These are phyloP conservation scores for Dryas octopetala DNA, from an alignment of 306 rosid genomes.

Conservation along the genomic window DNA sequence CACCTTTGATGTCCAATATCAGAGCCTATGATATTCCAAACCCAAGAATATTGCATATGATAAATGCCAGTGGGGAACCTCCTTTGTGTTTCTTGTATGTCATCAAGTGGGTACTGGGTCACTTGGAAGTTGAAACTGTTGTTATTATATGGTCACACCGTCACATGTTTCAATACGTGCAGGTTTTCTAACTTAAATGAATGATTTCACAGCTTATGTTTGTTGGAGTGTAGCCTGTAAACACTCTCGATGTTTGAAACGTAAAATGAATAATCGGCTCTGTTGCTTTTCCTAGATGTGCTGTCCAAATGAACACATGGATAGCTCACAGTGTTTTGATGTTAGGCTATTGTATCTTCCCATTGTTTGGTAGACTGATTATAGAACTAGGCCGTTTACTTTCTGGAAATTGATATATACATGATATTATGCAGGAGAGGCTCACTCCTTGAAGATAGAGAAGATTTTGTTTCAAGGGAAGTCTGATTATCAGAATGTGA, in stretches of 20 bases:
- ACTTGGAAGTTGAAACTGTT: background rate
- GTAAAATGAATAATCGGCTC: background rate
- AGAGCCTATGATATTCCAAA: background rate
- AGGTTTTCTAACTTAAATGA: background rate
- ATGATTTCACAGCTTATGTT: background rate
- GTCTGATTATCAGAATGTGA: constrained; percentile 88
- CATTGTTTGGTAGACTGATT: background rate
- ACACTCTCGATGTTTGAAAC: background rate
- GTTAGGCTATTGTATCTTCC: background rate
- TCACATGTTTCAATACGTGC: background rate
- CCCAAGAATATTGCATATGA: background rate
- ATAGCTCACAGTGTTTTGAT: background rate
- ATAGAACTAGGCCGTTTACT: background rate
- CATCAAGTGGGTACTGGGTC: background rate
- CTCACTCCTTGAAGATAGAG: constrained; percentile 96
- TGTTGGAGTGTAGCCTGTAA: background rate
- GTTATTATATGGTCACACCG: background rate
- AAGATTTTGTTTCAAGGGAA: constrained; percentile 82
- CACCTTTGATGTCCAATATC: background rate
- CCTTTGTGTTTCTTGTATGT: background rate
- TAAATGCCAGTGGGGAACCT: background rate
- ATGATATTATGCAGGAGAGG: constrained; percentile 66
- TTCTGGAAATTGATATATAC: background rate
- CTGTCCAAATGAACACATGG: background rate
- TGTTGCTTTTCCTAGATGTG: background rate